Conservation (phyloP, 306 rosid species). For the Malus sylvestris region DNA sequence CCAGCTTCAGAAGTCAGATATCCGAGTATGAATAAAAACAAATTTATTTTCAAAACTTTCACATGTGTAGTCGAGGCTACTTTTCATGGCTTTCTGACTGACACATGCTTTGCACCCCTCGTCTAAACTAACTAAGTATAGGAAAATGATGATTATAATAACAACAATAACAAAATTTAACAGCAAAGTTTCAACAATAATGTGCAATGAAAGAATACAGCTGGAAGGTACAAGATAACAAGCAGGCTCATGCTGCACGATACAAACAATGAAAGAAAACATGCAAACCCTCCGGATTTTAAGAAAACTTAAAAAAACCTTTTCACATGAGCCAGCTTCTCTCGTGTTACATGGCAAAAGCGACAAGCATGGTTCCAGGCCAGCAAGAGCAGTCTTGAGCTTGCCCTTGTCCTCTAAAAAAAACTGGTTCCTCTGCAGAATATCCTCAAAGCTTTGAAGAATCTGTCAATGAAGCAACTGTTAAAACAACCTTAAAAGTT, state of each 20-base stretch:
- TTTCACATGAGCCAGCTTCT: conserved; percentile 42
- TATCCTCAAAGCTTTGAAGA: conserved; percentile 69
- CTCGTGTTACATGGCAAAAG: conserved; percentile 66
- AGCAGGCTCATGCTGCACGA: neutral
- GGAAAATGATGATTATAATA: neutral
- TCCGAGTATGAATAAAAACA: neutral
- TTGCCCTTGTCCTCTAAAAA: conserved; percentile 65
- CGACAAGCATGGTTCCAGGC: conserved; percentile 70
- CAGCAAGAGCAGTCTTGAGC: conserved; percentile 57
- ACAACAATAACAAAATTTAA: neutral
- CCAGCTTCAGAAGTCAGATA: neutral
- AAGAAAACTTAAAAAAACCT: conserved; percentile 34
- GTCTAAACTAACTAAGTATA: neutral
- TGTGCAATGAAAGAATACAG: neutral
- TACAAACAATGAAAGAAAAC: conserved; percentile 1
- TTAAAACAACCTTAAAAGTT: neutral
- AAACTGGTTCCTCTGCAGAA: conserved; percentile 59
- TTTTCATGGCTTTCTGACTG: neutral
- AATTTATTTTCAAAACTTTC: neutral
- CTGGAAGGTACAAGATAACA: neutral
- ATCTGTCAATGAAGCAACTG: conserved; percentile 46
- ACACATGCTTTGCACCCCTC: neutral
- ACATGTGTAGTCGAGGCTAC: neutral
- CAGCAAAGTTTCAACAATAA: neutral
- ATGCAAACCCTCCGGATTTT: conserved; percentile 1